phyloP scores from a whole-genome alignment of 345 rosid species.

The Rhizophora apiculata region DNA sequence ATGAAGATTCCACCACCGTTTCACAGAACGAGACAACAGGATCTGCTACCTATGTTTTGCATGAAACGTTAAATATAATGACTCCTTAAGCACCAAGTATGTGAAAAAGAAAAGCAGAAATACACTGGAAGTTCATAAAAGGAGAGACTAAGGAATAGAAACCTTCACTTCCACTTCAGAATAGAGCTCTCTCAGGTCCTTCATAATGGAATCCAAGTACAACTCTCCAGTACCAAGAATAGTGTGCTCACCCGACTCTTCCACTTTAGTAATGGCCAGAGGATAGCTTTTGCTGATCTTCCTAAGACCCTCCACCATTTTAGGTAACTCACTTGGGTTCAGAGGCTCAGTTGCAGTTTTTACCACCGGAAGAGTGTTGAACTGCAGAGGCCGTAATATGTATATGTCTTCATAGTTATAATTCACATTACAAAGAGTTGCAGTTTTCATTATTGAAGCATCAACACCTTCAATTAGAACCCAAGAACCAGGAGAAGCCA shows the following conservation, averaged over 20 bases:
- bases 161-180: constrained; percentile 99
- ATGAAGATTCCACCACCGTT: constrained; percentile 96
- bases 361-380: constrained; percentile 93
- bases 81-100: background rate
- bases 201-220: constrained; percentile 95
- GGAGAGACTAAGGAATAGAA: constrained; percentile 10
- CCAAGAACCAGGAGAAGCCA: constrained; percentile 99
- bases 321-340: constrained; percentile 97
- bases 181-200: constrained; percentile 95
- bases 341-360: constrained; percentile 98
- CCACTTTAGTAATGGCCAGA: constrained; percentile 92
- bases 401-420: constrained; percentile 69
- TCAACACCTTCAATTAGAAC: constrained; percentile 95
- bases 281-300: constrained; percentile 99
- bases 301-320: constrained; percentile 99
- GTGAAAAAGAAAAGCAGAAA: background rate
- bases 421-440: constrained; percentile 69
- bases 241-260: constrained; percentile 98
- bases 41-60: constrained; percentile 72
- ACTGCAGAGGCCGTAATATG: constrained; percentile 84
- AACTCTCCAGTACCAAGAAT: constrained; percentile 94
- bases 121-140: background rate
- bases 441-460: constrained; percentile 96
- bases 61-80: constrained; percentile 16
- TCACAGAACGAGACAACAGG: constrained; percentile 98